phyloP scores from a whole-genome alignment of 176 grass and related monocot genomes.

The Saccharum spontaneum region DNA sequence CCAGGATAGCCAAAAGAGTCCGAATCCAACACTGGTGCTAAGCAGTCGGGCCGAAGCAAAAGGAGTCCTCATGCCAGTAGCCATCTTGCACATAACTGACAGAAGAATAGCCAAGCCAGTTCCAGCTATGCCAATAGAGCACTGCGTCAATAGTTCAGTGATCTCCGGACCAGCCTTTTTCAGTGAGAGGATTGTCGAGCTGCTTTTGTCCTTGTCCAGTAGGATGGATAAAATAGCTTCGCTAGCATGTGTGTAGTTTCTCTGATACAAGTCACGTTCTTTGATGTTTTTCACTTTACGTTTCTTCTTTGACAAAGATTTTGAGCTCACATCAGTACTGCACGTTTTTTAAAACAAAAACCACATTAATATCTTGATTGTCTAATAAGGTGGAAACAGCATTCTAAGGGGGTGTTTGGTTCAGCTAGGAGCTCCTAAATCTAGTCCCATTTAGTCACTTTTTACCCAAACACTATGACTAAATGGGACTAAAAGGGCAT shows the following conservation, averaged over 20 bases:
- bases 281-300: slow-evolving; percentile 57
- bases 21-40: slow-evolving; percentile 77
- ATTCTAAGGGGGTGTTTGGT: background rate
- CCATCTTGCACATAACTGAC: slow-evolving; percentile 71
- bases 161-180: slow-evolving; percentile 77
- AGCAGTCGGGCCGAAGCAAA: slow-evolving; percentile 55
- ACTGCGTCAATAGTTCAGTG: slow-evolving; percentile 66
- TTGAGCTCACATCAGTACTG: slow-evolving; percentile 54
- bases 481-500: no score
- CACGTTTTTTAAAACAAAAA: background rate
- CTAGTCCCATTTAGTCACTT: no score
- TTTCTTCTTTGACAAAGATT: slow-evolving; percentile 69
- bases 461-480: no score
- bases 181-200: slow-evolving; percentile 45
- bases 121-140: slow-evolving; percentile 88
- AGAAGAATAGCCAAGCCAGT: slow-evolving; percentile 83
- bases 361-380: background rate
- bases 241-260: slow-evolving; percentile 69
- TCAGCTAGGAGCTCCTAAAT: no score
- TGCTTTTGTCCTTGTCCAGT: slow-evolving; percentile 57
- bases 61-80: slow-evolving; percentile 46
- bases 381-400: background rate
- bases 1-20: slow-evolving; percentile 86
- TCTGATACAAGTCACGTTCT: slow-evolving; percentile 66
- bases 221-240: slow-evolving; percentile 81